Evolutionary conservation across 331 rosid genomes (phyloP).

Genomic region (Stylosanthes scabra): DNA sequence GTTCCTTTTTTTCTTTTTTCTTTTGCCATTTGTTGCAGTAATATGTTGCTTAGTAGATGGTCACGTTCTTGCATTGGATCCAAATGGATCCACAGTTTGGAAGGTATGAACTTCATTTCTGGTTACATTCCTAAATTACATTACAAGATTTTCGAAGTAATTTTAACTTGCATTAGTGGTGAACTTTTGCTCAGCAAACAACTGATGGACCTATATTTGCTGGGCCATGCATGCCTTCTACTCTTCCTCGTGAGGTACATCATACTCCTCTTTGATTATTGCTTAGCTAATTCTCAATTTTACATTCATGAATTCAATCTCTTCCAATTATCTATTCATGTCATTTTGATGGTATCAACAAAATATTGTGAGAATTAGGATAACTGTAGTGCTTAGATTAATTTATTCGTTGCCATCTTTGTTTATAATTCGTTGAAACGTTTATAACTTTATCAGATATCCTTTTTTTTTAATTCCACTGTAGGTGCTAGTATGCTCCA

Average conservation of each 20-base stretch:
- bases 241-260: constrained; percentile 72
- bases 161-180: constrained; percentile 23
- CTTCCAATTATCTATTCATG: not conserved
- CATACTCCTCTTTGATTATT: constrained; percentile 31
- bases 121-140: constrained; percentile 22
- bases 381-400: constrained; percentile 8
- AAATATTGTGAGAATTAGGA: constrained; percentile 7
- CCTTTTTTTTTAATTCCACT: constrained; percentile 33
- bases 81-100: constrained; percentile 82
- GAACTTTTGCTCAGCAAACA: constrained; percentile 57
- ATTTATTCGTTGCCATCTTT: not conserved
- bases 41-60: constrained; percentile 94
- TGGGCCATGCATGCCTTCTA: constrained; percentile 79
- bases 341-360: constrained; percentile 9
- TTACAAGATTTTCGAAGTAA: constrained; percentile 20
- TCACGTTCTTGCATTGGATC: constrained; percentile 71
- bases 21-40: constrained; percentile 56
- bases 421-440: not conserved
- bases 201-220: constrained; percentile 87
- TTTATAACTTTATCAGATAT: too few relatives aligned
- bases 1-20: constrained; percentile 1
- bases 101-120: constrained; percentile 54
- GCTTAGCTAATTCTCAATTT: not conserved
- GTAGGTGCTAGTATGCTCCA: constrained; percentile 82
- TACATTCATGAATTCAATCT: not conserved